Base-by-base conservation (phyloP, 805 yeast species). In the Myxozyma neotropica region DNA sequence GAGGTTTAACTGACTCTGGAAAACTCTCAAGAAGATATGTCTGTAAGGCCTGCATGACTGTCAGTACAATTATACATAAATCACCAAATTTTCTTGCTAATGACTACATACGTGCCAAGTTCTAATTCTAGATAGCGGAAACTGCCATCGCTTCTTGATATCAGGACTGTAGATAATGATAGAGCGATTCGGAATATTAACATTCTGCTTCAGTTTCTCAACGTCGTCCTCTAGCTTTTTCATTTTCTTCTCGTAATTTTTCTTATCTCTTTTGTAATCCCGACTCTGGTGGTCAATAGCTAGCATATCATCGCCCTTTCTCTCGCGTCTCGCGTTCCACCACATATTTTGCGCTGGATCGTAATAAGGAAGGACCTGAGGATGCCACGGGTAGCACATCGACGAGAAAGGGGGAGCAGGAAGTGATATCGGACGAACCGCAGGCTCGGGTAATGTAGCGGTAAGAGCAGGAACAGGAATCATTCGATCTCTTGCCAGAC, bases 121-220 rank as follows among this genome's bases (percentile, higher is more conserved):
- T 21, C 24, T 24, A n/a, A 38, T 52, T 35, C 43, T 51, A 4
- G 57, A 38, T 15, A 59, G 15, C 4, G 64, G 64, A 46, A 59
- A 33, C 45, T 51, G 55, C 64, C 64, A 59, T 17, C 40, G 35
- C 39, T 51, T 59, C 33, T 48, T 59, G 19, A 46, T 3, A 19
- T 46, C 50, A 13, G 44, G 44, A 38, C 38, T 51, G n/a, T 44
- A n/a, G 8, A 55, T 38, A 7, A 50, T 33, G 12, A 47, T 52
- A 35, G 39, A 40, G 10, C 43, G 23, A n/a, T 38, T 19, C 10
- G 21, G 21, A 2, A 19, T n/a, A 13, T 38, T 38, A 2, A 8
- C 19, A n/a, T 10, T 10, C 43, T 15, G 43, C 43, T 38, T 38
- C 42, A 31, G 29, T 19, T 57, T 52, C 27, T 45, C 31, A n/a